Conservation (phyloP, 768 basidiomycete species). For the Lactifluus pinguis region DNA sequence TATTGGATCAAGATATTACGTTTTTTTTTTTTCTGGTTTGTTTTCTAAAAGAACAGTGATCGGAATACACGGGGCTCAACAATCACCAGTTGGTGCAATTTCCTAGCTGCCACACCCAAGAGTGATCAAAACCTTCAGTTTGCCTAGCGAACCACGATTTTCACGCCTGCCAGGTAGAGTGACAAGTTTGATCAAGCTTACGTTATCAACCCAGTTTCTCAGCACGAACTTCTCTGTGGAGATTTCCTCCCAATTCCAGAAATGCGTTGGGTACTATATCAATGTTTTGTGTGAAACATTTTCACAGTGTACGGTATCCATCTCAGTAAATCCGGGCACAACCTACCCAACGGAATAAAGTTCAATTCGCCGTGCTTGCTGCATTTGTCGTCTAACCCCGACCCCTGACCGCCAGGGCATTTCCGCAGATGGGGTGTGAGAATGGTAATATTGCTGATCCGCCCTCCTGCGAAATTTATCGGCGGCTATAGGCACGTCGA, state of each 20-base stretch:
- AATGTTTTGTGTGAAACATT: too few species aligned
- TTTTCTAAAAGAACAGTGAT: too few species aligned
- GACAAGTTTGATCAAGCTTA: not conserved
- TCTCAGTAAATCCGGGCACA: not conserved
- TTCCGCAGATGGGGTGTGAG: not conserved
- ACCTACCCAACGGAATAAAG: not conserved
- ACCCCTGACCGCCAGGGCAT: not conserved
- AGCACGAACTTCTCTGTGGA: too few species aligned
- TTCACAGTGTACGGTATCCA: not conserved
- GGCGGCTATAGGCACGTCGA: not conserved
- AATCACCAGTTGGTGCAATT: too few species aligned
- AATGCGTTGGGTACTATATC: too few species aligned
- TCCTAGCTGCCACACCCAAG: too few species aligned
- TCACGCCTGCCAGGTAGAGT: too few species aligned
- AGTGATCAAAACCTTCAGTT: too few species aligned
- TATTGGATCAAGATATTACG: not conserved
- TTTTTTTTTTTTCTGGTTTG: too few species aligned
- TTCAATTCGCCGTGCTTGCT: not conserved
- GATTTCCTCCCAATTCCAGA: too few species aligned
- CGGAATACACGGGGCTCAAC: too few species aligned
- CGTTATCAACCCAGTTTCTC: not conserved
- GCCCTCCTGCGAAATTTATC: not conserved
- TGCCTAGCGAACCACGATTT: too few species aligned
- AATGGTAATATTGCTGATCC: conserved; percentile 1
- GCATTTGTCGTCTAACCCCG: not conserved